These are phyloP conservation scores for Tetradesmus obliquus DNA, from an alignment of 139 green algal species.

Conservation along the genomic window DNA sequence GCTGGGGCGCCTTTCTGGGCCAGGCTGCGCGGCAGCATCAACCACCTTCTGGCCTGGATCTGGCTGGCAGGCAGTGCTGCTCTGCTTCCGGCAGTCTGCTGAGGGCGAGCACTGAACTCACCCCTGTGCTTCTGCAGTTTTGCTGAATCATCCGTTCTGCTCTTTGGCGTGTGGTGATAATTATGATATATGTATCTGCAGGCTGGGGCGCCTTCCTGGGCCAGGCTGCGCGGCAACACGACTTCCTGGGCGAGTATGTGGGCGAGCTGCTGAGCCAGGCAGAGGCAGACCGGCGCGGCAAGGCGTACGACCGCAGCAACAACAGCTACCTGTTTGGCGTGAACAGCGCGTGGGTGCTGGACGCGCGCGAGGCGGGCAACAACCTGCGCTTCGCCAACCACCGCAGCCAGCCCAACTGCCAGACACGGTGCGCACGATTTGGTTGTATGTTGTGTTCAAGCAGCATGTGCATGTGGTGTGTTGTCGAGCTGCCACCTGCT, in stretches of 20 bases:
- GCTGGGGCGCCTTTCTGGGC: constrained; percentile 85
- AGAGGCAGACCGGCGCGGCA: constrained; percentile 91
- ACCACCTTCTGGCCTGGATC: no score
- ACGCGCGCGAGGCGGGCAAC: constrained; percentile 85
- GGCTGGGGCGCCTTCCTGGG: constrained; percentile 87
- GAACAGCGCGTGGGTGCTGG: constrained; percentile 88
- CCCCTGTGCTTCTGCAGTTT: no score
- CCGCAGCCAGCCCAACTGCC: constrained; percentile 46
- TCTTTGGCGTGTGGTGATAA: no score
- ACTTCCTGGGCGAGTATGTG: constrained; percentile 90
- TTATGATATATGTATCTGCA: neutral
- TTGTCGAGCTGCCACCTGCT: neutral
- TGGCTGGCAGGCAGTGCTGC: no score
- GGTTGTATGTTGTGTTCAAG: neutral
- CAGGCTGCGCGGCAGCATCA: constrained; percentile 62
- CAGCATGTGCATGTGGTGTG: neutral
- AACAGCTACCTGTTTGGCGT: constrained; percentile 95
- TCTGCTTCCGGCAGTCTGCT: no score
- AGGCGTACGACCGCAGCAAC: constrained; percentile 83
- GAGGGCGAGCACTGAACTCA: neutral
- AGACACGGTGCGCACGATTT: neutral
- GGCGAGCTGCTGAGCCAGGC: constrained; percentile 87
- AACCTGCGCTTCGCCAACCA: constrained; percentile 94
- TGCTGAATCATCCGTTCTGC: no score
- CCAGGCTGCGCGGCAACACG: constrained; percentile 66